phyloP scores from a whole-genome alignment of 352 stramenopile genomes.

The Pythium insidiosum region DNA sequence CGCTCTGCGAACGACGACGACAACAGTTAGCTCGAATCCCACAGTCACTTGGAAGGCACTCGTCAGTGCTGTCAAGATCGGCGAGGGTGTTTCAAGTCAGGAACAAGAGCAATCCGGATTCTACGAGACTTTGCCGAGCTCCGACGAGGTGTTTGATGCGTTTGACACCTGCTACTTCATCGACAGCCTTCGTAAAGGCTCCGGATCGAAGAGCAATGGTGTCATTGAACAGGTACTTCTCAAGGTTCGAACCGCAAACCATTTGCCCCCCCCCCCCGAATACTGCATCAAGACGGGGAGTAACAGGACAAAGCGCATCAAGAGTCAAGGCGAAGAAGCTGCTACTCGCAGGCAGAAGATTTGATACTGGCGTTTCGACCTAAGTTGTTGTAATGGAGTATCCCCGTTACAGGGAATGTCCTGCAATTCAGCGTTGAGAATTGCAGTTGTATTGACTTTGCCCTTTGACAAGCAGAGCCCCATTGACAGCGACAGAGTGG shows the following conservation, averaged over 20 bases:
- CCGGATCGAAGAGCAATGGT: neutral
- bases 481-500: too few relatives aligned
- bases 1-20: neutral
- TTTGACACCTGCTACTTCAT: neutral
- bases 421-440: too few relatives aligned
- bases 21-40: neutral
- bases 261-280: neutral
- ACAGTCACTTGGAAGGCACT: neutral
- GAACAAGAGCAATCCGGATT: neutral
- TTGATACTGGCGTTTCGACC: too few relatives aligned
- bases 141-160: neutral
- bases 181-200: neutral
- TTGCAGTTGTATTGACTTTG: too few relatives aligned
- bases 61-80: neutral
- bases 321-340: constrained; percentile 3
- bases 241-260: neutral
- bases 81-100: neutral
- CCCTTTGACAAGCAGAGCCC: too few relatives aligned
- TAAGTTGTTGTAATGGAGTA: too few relatives aligned
- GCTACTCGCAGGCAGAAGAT: too few relatives aligned
- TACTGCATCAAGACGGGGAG: neutral
- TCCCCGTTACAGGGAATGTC: too few relatives aligned
- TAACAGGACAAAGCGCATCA: neutral
- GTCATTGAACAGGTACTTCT: neutral
- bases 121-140: neutral